phyloP scores from a whole-genome alignment of 2,329 filamentous ascomycete genomes.

The Monilinia fructicola region DNA sequence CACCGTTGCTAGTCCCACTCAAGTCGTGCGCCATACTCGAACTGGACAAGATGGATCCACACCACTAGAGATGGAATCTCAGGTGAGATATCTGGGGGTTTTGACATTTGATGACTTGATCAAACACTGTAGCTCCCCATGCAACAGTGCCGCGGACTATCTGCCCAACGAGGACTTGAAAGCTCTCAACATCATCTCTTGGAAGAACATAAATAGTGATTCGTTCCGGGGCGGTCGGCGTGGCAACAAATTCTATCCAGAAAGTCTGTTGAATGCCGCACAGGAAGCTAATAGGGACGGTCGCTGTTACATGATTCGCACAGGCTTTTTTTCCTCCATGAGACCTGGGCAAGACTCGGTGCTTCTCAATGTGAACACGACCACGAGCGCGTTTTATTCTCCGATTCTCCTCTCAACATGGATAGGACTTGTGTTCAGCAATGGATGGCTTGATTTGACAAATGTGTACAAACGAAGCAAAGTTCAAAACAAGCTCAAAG shows the following conservation, averaged over 20 bases:
- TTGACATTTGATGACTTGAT: background rate
- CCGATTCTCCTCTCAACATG: background rate
- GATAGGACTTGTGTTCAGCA: background rate
- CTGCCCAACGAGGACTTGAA: constrained; percentile 10
- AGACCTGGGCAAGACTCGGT: constrained; percentile 23
- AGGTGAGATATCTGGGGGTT: background rate
- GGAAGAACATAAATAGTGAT: constrained; percentile 22
- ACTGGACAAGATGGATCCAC: background rate
- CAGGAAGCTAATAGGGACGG: background rate
- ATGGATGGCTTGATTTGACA: background rate
- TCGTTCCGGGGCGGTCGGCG: constrained; percentile 6
- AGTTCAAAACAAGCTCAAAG: background rate
- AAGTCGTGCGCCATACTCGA: background rate
- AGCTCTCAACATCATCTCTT: constrained; percentile 27
- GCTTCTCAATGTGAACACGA: constrained; percentile 26
- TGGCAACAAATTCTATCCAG: constrained; percentile 27
- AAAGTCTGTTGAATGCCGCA: background rate
- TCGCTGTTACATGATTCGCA: constrained; percentile 8
- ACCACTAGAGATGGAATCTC: background rate
- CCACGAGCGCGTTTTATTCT: constrained; percentile 16
- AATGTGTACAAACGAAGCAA: background rate
- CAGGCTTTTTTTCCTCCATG: constrained; percentile 27
- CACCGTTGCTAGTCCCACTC: background rate
- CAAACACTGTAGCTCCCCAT: background rate
- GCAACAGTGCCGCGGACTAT: background rate